These are phyloP conservation scores for Pichia sp. DNA, from an alignment of 1,139 yeast species.

Conservation along the genomic window DNA sequence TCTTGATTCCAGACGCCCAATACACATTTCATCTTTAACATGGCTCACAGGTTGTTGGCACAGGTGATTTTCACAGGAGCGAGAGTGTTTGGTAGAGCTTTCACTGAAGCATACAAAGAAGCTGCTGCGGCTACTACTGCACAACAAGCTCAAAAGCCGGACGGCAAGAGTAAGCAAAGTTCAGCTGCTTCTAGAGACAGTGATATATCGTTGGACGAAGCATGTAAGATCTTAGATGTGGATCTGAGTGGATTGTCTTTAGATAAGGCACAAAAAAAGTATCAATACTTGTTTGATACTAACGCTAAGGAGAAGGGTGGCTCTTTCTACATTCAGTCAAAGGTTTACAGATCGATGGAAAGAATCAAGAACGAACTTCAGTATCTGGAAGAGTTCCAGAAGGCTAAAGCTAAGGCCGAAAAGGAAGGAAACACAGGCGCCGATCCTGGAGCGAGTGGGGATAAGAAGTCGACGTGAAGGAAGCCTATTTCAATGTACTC, in stretches of 20 bases:
- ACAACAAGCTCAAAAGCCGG: conserved; percentile 44
- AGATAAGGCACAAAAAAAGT: conserved; percentile 67
- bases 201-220: conserved; percentile 82
- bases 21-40: conserved; percentile 3
- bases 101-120: conserved; percentile 94
- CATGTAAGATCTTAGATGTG: conserved; percentile 82
- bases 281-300: conserved; percentile 75
- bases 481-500: not conserved
- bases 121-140: conserved; percentile 85
- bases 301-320: conserved; percentile 93
- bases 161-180: conserved; percentile 45
- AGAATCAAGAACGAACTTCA: conserved; percentile 48
- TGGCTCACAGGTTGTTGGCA: conserved; percentile 88
- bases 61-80: conserved; percentile 94
- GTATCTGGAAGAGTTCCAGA: conserved; percentile 32
- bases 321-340: conserved; percentile 85
- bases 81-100: conserved; percentile 91
- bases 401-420: conserved; percentile 11
- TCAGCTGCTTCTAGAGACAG: conserved; percentile 41
- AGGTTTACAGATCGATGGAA: conserved; percentile 81
- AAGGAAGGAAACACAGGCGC: not conserved
- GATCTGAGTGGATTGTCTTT: conserved; percentile 48
- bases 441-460: not conserved
- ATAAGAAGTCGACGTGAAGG: conserved; percentile 6
- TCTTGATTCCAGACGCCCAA: too few relatives aligned